Evolutionary conservation across 768 basidiomycete species (phyloP), one percentile per base, ranked within the genome.

Genomic region (Leccinellum luteum): DNA sequence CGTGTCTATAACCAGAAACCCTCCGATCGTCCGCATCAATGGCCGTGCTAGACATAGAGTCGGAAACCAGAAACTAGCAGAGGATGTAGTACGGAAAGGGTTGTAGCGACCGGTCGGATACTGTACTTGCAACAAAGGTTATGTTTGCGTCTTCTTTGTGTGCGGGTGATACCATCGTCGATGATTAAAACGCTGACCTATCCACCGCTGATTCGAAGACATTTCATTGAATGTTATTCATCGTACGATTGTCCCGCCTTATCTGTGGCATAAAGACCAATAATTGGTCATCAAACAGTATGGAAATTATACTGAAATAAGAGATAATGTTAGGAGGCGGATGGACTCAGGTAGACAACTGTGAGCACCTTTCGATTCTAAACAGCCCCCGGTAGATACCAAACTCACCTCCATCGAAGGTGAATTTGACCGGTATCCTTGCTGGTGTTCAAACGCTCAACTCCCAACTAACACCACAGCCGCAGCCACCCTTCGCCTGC

Each of bases 391-490:
- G 8, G 17, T 38, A n/a, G 35, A n/a, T 38, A n/a, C 35, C 3
- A 10, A n/a, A n/a, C 17, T 38, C 38, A 10, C 38, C 38, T 10
- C 9, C 38, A n/a, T 38, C 38, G 38, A 38, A 38, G 38, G 9
- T 38, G 38, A n/a, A 9, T 4, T 38, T 4, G n/a, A n/a, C n/a
- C 17, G 17, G 35, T 38, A 38, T 38, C 9, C n/a, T n/a, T 15
- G n/a, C 17, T 38, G 6, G 21, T 2, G 28, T 30, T 31, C 25
- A 30, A 30, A 28, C 31, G 30, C 64, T 60, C 4, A 61, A n/a
- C 23, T 65, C 94, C 94, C 93, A 97, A 68, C 93, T 95, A 21
- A 98, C 87, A 15, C 96, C 96, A 66, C 96, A 99, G 1, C 96
- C 95, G 60, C 96, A 98, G 0, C 92, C 92, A 2, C 92, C 92